Evolutionary conservation across 768 basidiomycete species (phyloP).

Genomic region (Leccinum subtestaceum): DNA sequence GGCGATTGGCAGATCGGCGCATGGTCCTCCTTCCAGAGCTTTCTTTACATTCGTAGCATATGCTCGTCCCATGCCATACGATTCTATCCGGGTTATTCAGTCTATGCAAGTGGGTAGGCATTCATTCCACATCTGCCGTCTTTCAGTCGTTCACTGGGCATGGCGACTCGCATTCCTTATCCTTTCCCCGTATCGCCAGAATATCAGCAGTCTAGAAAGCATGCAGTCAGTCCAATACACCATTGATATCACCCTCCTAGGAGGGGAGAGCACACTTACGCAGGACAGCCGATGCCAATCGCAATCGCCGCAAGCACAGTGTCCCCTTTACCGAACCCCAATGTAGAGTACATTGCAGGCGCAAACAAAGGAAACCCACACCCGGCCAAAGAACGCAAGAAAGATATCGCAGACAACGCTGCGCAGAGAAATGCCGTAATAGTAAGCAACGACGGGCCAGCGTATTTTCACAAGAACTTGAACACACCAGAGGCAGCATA

Average conservation of each 20-base stretch:
- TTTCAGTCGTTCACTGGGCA: slow-evolving; percentile 19
- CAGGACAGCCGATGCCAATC: slow-evolving; percentile 60
- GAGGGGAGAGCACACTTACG: slow-evolving; percentile 22
- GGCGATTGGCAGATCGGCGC: not conserved
- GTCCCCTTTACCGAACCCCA: slow-evolving; percentile 70
- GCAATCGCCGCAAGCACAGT: slow-evolving; percentile 60
- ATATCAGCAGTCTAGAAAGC: slow-evolving; percentile 38
- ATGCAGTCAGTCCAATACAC: slow-evolving; percentile 30
- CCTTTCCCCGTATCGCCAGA: slow-evolving; percentile 46
- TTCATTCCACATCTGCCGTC: not conserved
- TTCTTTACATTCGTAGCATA: not conserved
- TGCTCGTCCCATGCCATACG: not conserved
- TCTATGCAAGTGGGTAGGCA: not conserved
- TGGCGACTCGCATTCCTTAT: slow-evolving; percentile 51
- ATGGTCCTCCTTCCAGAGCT: not conserved
- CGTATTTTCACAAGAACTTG: not conserved
- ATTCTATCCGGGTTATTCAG: not conserved
- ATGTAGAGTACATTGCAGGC: slow-evolving; percentile 57
- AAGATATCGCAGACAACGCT: slow-evolving; percentile 66
- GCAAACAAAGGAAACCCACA: slow-evolving; percentile 81
- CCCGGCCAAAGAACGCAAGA: slow-evolving; percentile 61
- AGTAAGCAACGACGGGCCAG: not conserved
- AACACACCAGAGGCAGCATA: slow-evolving; percentile 27
- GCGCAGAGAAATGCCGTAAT: slow-evolving; percentile 1
- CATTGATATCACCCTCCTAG: not conserved